Evolutionary conservation across 805 yeast genomes (phyloP), one percentile per base, ranked within the genome.

Genomic region (Yarrowia keelungensis): DNA sequence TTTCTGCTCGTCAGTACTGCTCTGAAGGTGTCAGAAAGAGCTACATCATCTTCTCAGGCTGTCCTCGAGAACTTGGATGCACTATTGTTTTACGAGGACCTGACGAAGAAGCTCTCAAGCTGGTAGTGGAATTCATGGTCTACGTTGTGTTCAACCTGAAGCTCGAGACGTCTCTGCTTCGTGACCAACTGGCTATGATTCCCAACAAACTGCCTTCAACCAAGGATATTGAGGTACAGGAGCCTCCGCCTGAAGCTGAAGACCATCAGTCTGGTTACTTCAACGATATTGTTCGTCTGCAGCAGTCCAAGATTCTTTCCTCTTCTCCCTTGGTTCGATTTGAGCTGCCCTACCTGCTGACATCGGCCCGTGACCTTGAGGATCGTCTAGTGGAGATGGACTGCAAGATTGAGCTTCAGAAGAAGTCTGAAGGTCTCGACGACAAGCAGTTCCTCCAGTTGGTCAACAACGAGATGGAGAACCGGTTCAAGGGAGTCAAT

Each of bases 11-110:
- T 71, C 85, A 89, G 3, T 94, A 81, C 75, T 80, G 87, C 2
- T 85, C 81, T 74, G 83, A 85, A 5, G 82, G 86, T 69, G 32
- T 59, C 12, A 76, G 72, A 22, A 90, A 92, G 75, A 87, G 96
- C 0, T 91, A 89, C 74, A 83, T 92, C n/a, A 90, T 86, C 72
- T 84, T 95, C 68, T 85, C 88, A 1, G 98, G 97, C 0, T 87
- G 93, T 71, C 87, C 88, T 45, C 81, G 83, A 10, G 85, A 85
- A 49, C 78, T 88, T 0, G 99, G 99, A 0, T 88, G 93, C 46
- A 92, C 98, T 0, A 84, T 94, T n/a, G 81, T 91, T 14, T 77
- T 95, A n/a, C 81, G 98, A 68, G 99, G 98, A 1, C 89, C 87
- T 0, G 84, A 85, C 72, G 86, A 83, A 64, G 89, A 86, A 1